Conservation (phyloP, 352 stramenopile genomes). For the Phytophthora tubulina region DNA sequence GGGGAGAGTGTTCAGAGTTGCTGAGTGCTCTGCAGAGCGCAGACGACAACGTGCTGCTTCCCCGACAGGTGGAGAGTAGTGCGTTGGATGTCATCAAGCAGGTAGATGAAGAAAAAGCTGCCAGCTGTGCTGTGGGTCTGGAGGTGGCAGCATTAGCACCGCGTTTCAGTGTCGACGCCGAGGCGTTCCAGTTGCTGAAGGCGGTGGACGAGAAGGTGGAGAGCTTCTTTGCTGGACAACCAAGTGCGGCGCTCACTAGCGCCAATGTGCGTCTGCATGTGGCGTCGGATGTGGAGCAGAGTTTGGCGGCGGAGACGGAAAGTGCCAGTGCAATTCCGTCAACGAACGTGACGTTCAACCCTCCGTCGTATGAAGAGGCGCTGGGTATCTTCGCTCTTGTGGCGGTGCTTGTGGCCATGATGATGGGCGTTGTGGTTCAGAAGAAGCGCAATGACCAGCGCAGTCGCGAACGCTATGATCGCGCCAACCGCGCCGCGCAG, state of each 20-base stretch:
- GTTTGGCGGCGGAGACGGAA: slow-evolving; percentile 13
- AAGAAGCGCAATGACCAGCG: slow-evolving; percentile 73
- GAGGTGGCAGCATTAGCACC: slow-evolving; percentile 31
- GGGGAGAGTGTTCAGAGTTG: slow-evolving; percentile 41
- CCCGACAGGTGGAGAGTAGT: slow-evolving; percentile 34
- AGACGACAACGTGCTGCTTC: slow-evolving; percentile 26
- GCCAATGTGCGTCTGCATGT: slow-evolving; percentile 50
- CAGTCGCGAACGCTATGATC: slow-evolving; percentile 60
- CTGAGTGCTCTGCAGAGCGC: slow-evolving; percentile 28
- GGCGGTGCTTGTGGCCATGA: slow-evolving; percentile 67
- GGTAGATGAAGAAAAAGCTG: slow-evolving; percentile 18
- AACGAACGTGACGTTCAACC: slow-evolving; percentile 45
- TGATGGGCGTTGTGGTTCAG: slow-evolving; percentile 61
- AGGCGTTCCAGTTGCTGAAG: slow-evolving; percentile 54
- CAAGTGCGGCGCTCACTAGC: slow-evolving; percentile 31
- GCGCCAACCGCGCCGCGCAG: slow-evolving; percentile 70
- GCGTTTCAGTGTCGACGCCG: slow-evolving; percentile 13
- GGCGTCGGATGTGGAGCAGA: slow-evolving; percentile 12
- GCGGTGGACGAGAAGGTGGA: slow-evolving; percentile 54
- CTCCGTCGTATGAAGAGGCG: slow-evolving; percentile 68
- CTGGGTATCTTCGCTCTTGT: slow-evolving; percentile 68
- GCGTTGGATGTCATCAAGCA: slow-evolving; percentile 37
- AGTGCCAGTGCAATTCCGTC: slow-evolving; percentile 9
- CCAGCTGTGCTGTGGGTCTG: slow-evolving; percentile 36
- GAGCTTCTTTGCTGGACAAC: slow-evolving; percentile 44